Conservation (phyloP, 176 grass and related monocot genomes). For the Alopecurus myosuroides region DNA sequence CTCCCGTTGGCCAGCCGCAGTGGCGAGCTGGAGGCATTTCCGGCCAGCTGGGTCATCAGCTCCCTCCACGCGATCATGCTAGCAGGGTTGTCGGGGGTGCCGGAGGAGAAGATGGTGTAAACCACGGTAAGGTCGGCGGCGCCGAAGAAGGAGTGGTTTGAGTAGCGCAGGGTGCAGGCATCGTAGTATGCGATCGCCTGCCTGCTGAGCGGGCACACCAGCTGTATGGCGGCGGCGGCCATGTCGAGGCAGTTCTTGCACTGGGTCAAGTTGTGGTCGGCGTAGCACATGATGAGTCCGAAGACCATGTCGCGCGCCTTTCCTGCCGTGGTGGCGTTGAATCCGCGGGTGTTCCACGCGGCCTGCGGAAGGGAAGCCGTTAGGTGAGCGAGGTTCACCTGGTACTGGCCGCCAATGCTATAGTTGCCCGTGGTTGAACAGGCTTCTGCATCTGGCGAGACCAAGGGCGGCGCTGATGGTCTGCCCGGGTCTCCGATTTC, state of each 20-base stretch:
- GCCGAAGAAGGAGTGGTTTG: not conserved
- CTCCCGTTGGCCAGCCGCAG: not conserved
- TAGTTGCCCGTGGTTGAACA: slow-evolving; percentile 7
- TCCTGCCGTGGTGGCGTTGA: not conserved
- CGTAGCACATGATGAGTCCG: too few relatives aligned
- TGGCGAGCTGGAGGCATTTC: not conserved
- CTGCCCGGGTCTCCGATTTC: too few relatives aligned
- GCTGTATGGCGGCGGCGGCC: not conserved
- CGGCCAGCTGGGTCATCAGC: not conserved
- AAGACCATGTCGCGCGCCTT: not conserved
- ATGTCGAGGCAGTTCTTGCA: slow-evolving; percentile 19
- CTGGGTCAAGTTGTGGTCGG: too few relatives aligned
- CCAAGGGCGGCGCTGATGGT: too few relatives aligned
- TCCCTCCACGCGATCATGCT: not conserved
- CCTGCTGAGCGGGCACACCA: not conserved
- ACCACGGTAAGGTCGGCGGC: not conserved
- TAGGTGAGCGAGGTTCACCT: slow-evolving; percentile 23
- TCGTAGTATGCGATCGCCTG: not conserved
- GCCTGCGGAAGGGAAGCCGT: not conserved
- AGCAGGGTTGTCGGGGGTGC: not conserved
- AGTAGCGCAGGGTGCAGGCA: not conserved
- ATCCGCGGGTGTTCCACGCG: not conserved
- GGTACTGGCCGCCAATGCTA: not conserved
- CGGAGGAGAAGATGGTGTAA: not conserved
- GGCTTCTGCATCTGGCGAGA: too few relatives aligned